Percentiles rank a stretch among this genome's conserved stretches.
Evolutionary conservation across 345 rosid genomes (phyloP).

Genomic region (Anacardium occidentale): DNA sequence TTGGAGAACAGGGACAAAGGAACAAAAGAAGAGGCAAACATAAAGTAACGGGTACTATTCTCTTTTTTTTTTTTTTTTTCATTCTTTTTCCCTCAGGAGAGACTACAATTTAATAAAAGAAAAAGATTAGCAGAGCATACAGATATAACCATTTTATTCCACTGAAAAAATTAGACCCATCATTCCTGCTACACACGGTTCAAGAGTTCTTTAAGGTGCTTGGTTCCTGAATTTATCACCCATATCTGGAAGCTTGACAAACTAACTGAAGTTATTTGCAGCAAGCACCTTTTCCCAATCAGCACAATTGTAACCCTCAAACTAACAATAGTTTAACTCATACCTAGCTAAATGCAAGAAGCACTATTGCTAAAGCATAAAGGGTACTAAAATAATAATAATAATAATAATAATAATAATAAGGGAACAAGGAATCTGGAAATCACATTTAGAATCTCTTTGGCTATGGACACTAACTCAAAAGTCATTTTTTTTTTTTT

Average conservation of each 20-base stretch:
- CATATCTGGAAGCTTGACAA: not conserved
- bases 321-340: not conserved
- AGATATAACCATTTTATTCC: not conserved
- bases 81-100: too few species aligned
- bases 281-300: not conserved
- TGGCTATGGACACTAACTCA: too few species aligned
- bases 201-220: not conserved
- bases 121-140: too few species aligned
- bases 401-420: too few species aligned
- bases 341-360: not conserved
- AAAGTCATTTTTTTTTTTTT: too few species aligned
- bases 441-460: too few species aligned
- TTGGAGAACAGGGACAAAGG: not conserved
- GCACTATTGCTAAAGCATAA: not conserved
- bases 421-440: too few species aligned
- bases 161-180: not conserved
- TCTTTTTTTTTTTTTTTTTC: too few species aligned
- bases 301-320: not conserved
- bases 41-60: not conserved
- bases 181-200: not conserved
- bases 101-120: too few species aligned
- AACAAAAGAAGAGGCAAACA: not conserved
- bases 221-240: not conserved
- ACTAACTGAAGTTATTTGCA: slow-evolving; percentile 4
- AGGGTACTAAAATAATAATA: too few species aligned